Percentiles rank a stretch among this genome's conserved stretches.
These are phyloP conservation scores for Sporothrix globosa DNA, from an alignment of 2,329 filamentous ascomycete species.

Conservation along the genomic window DNA sequence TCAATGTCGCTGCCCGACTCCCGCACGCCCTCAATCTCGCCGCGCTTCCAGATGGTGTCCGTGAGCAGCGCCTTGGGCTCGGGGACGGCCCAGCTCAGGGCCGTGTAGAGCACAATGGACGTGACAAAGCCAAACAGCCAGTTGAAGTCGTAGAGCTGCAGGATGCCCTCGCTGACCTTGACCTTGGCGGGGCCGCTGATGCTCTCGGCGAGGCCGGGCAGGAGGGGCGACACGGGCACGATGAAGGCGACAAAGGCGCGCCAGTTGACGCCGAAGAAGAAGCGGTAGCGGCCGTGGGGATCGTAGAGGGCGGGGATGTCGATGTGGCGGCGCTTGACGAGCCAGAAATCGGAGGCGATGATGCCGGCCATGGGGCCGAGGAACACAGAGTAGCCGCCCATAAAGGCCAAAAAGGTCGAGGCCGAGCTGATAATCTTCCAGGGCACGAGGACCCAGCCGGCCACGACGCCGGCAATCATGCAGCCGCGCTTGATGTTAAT, in stretches of 20 bases:
- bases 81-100: slow-evolving; percentile 54
- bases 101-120: slow-evolving; percentile 60
- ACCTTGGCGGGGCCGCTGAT: slow-evolving; percentile 34
- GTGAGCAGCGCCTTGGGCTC: slow-evolving; percentile 53
- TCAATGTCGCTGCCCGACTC: slow-evolving; percentile 37
- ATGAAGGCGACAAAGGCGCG: slow-evolving; percentile 38
- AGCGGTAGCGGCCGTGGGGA: slow-evolving; percentile 48
- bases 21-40: slow-evolving; percentile 37
- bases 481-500: slow-evolving; percentile 61
- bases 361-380: slow-evolving; percentile 49
- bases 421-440: slow-evolving; percentile 68
- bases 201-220: slow-evolving; percentile 42
- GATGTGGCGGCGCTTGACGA: slow-evolving; percentile 45
- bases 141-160: slow-evolving; percentile 65
- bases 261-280: slow-evolving; percentile 39
- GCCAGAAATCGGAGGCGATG: slow-evolving; percentile 48
- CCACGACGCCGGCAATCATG: slow-evolving; percentile 59
- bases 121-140: slow-evolving; percentile 65
- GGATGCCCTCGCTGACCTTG: slow-evolving; percentile 47
- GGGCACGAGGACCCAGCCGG: slow-evolving; percentile 63
- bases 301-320: slow-evolving; percentile 51
- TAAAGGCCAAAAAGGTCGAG: slow-evolving; percentile 63
- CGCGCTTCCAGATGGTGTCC: slow-evolving; percentile 46
- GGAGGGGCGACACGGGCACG: slow-evolving; percentile 40
- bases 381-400: slow-evolving; percentile 60